These are phyloP conservation scores for Apophysomyces variabilis DNA, from an alignment of 371 early-diverging fungal genomes.

Conservation along the genomic window DNA sequence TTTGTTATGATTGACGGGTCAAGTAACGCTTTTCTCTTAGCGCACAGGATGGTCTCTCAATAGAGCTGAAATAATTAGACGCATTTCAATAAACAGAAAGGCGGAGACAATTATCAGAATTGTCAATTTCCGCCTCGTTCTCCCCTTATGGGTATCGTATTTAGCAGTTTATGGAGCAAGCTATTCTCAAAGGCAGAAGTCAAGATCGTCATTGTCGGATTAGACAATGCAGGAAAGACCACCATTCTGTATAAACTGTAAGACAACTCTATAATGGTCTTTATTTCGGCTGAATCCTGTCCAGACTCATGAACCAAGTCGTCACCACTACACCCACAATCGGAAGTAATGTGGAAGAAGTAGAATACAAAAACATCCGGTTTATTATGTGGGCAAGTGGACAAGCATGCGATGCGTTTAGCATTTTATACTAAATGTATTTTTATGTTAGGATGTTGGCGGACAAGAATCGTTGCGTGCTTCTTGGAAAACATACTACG, in stretches of 20 bases:
- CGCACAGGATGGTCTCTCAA: too few species aligned
- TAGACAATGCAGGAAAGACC: constrained; percentile 96
- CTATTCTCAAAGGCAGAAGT: constrained; percentile 75
- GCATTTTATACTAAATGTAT: not conserved
- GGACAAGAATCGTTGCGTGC: constrained; percentile 75
- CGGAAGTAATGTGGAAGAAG: constrained; percentile 75
- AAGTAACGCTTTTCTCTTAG: too few species aligned
- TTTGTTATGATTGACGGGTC: too few species aligned
- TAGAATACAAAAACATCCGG: constrained; percentile 73
- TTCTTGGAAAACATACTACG: constrained; percentile 78
- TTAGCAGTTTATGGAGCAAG: constrained; percentile 47
- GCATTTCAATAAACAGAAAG: too few species aligned
- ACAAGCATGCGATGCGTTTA: not conserved
- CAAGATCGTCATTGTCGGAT: constrained; percentile 90
- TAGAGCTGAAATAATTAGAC: too few species aligned
- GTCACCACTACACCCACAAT: constrained; percentile 79
- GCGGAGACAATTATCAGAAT: not conserved
- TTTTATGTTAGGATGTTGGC: constrained; percentile 63
- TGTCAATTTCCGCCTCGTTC: not conserved
- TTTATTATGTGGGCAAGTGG: constrained; percentile 76
- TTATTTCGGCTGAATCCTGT: not conserved
- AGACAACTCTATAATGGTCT: not conserved
- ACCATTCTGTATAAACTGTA: constrained; percentile 74
- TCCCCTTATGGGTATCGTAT: constrained; percentile 42
- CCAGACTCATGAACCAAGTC: constrained; percentile 70